Base-by-base conservation (phyloP, 1,284 basidiomycete genomes). In the Austroboletus novae-zelandiae region DNA sequence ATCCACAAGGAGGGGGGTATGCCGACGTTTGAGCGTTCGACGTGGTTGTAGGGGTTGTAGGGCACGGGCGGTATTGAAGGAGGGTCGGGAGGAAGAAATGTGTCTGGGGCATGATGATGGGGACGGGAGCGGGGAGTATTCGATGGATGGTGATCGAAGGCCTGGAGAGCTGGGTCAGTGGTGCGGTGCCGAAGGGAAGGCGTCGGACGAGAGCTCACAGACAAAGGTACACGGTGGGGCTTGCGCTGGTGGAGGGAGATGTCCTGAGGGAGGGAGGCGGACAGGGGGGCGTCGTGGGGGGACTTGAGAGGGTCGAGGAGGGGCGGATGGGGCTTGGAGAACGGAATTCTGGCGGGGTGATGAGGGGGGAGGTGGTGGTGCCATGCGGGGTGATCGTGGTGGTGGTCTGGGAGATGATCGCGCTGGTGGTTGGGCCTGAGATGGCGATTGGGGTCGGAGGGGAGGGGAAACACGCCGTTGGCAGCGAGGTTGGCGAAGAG, bases 1-100 rank as follows among this genome's bases (percentile, higher is more conserved):
- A 90, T 91, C 88, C 87, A 91, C 42, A 89, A 69, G 40, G 86
- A 87, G 4, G 88, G 86, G 44, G 84, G 84, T 40, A 90, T 71
- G 50, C 78, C 75, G 44, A 71, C 60, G 59, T 72, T 72, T 45
- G 78, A 74, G 59, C 79, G 83, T 60, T 84, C 81, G 62, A 71
- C 40, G 54, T 66, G 61, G 49, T 61, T 59, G 58, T 67, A 67
- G 43, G 56, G 52, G 17, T 69, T 58, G 50, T 67, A 71, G 59
- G 66, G 60, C 18, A 61, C 45, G 31, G 64, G 36, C 46, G 62
- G 52, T 46, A 56, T 54, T 42, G 59, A 55, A 29, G 59, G 55
- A 25, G 57, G 50, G 45, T 60, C 48, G 25, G 44, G 48, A n/a
- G 54, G 66, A 5, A 55, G 37, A 43, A 60, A 56, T 0, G 56